Evolutionary conservation across 2,329 filamentous ascomycete species (phyloP).

Genomic region (Fusarium tanahbumbuense): DNA sequence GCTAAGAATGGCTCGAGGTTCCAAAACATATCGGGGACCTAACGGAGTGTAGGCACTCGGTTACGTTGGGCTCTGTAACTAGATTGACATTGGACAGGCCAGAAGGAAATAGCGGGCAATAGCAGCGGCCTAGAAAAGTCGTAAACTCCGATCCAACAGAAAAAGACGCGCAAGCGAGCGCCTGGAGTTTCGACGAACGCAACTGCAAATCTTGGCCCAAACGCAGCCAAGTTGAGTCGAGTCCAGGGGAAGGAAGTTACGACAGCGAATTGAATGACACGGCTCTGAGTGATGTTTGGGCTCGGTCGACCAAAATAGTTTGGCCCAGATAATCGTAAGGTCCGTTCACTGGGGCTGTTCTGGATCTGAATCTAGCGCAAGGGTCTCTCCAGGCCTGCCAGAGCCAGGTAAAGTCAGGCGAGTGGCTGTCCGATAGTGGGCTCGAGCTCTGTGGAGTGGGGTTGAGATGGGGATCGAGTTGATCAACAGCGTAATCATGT

Average conservation of each 20-base stretch:
- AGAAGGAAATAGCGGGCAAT: slow-evolving; percentile 30
- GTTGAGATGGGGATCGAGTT: slow-evolving; percentile 29
- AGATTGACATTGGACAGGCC: slow-evolving; percentile 3
- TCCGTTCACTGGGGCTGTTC: slow-evolving; percentile 42
- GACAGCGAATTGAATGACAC: slow-evolving; percentile 43
- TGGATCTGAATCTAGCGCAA: slow-evolving; percentile 44
- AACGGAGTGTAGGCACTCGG: neutral
- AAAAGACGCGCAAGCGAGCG: slow-evolving; percentile 29
- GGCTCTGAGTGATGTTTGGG: slow-evolving; percentile 26
- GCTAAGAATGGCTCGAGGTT: slow-evolving; percentile 25
- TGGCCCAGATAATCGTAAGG: slow-evolving; percentile 39
- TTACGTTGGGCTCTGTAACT: slow-evolving; percentile 12
- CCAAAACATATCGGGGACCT: slow-evolving; percentile 1
- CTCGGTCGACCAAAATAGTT: slow-evolving; percentile 46
- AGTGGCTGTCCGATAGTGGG: slow-evolving; percentile 36
- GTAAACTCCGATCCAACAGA: slow-evolving; percentile 5
- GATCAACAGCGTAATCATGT: slow-evolving; percentile 30
- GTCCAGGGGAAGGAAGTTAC: slow-evolving; percentile 5
- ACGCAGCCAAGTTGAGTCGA: neutral
- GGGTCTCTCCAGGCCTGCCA: slow-evolving; percentile 17
- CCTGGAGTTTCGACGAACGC: slow-evolving; percentile 21
- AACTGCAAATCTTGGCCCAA: slow-evolving; percentile 18
- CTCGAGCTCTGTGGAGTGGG: slow-evolving; percentile 36
- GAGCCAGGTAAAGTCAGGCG: slow-evolving; percentile 20
- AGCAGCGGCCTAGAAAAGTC: slow-evolving; percentile 3